phyloP scores from a whole-genome alignment of 2,329 filamentous ascomycete species.

The Venturia effusa region DNA sequence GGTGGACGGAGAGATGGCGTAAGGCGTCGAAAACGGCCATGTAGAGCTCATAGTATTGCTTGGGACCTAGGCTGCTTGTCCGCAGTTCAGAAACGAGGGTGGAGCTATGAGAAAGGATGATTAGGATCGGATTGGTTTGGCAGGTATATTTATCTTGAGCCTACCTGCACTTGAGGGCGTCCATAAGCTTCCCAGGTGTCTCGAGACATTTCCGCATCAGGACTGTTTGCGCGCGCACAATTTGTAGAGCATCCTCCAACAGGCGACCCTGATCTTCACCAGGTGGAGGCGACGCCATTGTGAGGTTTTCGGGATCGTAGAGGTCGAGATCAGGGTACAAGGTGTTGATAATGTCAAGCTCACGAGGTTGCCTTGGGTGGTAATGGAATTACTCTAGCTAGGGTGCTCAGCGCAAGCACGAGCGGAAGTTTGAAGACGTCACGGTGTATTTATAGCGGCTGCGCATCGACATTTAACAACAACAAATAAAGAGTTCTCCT shows the following conservation, averaged over 20 bases:
- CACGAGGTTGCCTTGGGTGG: not conserved
- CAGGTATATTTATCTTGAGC: slow-evolving; percentile 20
- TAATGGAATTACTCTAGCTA: too few species aligned
- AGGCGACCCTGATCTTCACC: slow-evolving; percentile 62
- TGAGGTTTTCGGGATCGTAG: not conserved
- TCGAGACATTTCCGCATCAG: slow-evolving; percentile 98
- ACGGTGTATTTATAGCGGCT: not conserved
- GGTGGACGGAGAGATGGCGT: slow-evolving; percentile 89
- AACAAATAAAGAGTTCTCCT: too few species aligned
- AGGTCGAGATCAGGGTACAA: too few species aligned
- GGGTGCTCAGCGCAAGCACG: not conserved
- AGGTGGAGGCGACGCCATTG: slow-evolving; percentile 33
- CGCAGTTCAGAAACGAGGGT: slow-evolving; percentile 97
- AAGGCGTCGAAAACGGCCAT: slow-evolving; percentile 98
- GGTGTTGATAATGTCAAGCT: too few species aligned
- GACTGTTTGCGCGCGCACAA: slow-evolving; percentile 92
- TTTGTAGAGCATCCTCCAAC: slow-evolving; percentile 91
- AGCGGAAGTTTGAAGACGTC: not conserved
- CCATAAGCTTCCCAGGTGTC: slow-evolving; percentile 97
- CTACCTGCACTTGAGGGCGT: slow-evolving; percentile 98
- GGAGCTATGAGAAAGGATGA: slow-evolving; percentile 49
- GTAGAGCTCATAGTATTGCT: slow-evolving; percentile 99
- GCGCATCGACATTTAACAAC: not conserved
- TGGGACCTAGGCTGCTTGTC: slow-evolving; percentile 92
- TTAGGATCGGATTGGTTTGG: not conserved